Conservation (phyloP, 805 yeast genomes). For the Yarrowia sp. region DNA sequence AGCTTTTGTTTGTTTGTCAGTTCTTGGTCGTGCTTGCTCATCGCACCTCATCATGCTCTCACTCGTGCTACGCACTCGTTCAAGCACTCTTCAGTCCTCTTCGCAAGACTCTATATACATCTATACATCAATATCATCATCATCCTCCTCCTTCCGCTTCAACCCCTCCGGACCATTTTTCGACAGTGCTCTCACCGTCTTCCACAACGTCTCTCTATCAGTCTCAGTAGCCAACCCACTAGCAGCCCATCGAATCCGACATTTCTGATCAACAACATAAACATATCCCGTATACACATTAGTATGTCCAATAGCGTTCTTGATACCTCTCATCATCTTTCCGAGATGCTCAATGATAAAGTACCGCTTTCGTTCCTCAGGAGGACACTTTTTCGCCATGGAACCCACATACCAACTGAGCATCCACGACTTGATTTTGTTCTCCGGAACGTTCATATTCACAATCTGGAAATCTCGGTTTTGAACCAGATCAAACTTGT, state of each 20-base stretch:
- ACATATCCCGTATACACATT: conserved; percentile 83
- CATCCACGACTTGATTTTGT: conserved; percentile 62
- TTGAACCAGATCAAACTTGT: conserved; percentile 44
- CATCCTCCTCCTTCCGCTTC: conserved; percentile 5
- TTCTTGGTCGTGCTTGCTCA: no score
- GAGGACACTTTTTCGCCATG: conserved; percentile 12
- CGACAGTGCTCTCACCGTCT: conserved; percentile 58
- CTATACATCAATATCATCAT: conserved; percentile 12
- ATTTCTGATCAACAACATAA: conserved; percentile 69
- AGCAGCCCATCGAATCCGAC: conserved; percentile 86
- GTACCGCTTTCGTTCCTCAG: neutral
- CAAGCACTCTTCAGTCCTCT: no score
- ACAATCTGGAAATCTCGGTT: conserved; percentile 58
- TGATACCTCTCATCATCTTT: conserved; percentile 31
- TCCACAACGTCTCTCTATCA: conserved; percentile 65
- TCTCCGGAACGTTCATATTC: conserved; percentile 75
- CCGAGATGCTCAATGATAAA: conserved; percentile 16
- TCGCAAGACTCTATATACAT: conserved; percentile 1
- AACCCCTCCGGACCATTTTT: conserved; percentile 42
- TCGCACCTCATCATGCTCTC: no score
- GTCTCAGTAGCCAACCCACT: conserved; percentile 74
- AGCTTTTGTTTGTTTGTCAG: no score
- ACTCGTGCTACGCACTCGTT: no score
- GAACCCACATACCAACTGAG: conserved; percentile 50
- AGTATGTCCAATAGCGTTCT: conserved; percentile 60